A percentile compares a stretch with the other conserved stretches of the same genome.
These are phyloP conservation scores for Coemansia sp. DNA, from an alignment of 192 early-diverging fungal genomes.

Conservation along the genomic window DNA sequence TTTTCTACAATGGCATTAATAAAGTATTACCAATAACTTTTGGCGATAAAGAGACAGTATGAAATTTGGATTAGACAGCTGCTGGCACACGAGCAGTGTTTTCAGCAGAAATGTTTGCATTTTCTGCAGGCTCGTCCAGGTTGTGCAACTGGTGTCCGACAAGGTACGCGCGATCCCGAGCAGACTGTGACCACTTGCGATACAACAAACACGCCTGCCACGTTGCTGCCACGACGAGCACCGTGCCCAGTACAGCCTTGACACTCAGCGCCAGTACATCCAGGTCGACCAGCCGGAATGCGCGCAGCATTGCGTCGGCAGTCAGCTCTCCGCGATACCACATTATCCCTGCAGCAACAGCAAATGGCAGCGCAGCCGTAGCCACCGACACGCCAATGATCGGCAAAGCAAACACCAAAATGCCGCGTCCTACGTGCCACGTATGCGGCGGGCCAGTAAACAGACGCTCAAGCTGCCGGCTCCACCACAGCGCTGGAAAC, in stretches of 20 bases:
- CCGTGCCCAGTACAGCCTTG: conserved; percentile 24
- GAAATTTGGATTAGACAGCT: not conserved
- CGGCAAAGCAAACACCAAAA: conserved; percentile 30
- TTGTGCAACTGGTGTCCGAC: conserved; percentile 87
- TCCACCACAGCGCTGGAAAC: conserved; percentile 22
- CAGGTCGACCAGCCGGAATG: conserved; percentile 22
- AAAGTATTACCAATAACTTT: too few relatives aligned
- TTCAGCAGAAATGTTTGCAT: too few relatives aligned
- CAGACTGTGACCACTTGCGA: conserved; percentile 70
- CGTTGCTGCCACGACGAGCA: conserved; percentile 15
- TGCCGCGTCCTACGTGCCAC: conserved; percentile 33
- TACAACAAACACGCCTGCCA: conserved; percentile 45
- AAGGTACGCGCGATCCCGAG: conserved; percentile 82
- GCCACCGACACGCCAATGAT: conserved; percentile 11
- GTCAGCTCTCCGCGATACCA: conserved; percentile 24
- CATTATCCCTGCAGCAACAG: conserved; percentile 12
- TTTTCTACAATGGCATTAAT: too few relatives aligned
- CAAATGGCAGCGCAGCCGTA: conserved; percentile 19
- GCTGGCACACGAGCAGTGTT: not conserved
- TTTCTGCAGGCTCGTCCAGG: conserved; percentile 40
- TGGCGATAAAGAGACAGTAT: too few relatives aligned
- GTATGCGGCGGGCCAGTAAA: conserved; percentile 40
- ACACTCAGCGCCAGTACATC: conserved; percentile 23
- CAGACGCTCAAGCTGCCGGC: conserved; percentile 20
- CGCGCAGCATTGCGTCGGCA: conserved; percentile 4